phyloP scores from a whole-genome alignment of 192 early-diverging fungal genomes.

The Backusella macrospora region DNA sequence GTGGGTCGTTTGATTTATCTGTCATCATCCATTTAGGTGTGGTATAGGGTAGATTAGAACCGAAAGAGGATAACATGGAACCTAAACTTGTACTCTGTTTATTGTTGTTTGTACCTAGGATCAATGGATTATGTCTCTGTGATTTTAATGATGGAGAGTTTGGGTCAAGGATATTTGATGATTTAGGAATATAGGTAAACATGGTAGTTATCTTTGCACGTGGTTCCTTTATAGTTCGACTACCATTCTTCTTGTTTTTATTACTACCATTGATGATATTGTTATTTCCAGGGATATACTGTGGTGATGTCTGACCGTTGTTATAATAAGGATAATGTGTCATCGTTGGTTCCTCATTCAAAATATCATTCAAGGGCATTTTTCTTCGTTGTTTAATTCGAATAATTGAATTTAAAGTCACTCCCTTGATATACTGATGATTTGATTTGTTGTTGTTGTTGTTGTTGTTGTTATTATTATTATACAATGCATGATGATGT shows the following conservation, averaged over 20 bases:
- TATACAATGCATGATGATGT: conserved; percentile 25
- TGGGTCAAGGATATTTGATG: conserved; percentile 11
- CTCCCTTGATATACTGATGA: neutral
- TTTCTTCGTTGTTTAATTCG: conserved; percentile 44
- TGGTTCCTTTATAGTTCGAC: neutral
- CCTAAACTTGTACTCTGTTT: conserved; percentile 26
- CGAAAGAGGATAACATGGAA: conserved; percentile 27
- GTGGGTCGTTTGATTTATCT: conserved; percentile 32
- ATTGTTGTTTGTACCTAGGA: neutral
- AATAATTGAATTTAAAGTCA: conserved; percentile 24
- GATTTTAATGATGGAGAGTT: conserved; percentile 1
- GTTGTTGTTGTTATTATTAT: conserved; percentile 25
- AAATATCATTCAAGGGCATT: conserved; percentile 17
- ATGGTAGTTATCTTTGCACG: conserved; percentile 30
- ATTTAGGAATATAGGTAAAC: conserved; percentile 26
- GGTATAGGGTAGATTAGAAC: conserved; percentile 10
- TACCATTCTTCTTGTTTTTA: no score
- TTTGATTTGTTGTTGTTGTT: neutral
- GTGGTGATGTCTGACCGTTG: neutral
- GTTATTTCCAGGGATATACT: neutral
- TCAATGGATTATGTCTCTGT: neutral
- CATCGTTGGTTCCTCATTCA: neutral
- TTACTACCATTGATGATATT: no score
- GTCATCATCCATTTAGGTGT: conserved; percentile 22
- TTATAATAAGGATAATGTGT: neutral